A percentile compares a stretch with the other conserved stretches of the same genome.
These are phyloP conservation scores for Alternaria metachromatica DNA, from an alignment of 2,329 filamentous ascomycete genomes.

Conservation along the genomic window DNA sequence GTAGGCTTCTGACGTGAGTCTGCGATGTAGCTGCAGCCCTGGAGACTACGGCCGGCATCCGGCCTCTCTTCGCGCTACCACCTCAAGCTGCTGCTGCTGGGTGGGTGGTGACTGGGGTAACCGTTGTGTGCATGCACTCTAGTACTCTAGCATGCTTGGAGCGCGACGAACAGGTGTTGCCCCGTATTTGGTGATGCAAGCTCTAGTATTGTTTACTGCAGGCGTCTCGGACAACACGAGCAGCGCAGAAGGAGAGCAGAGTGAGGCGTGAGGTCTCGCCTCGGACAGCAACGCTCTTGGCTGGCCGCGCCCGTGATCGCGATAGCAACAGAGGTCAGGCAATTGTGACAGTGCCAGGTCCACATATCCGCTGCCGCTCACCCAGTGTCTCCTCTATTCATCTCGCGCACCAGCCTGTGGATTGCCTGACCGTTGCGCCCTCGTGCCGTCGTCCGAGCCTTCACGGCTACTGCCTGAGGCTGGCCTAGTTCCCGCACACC, in stretches of 20 bases:
- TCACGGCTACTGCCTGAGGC: constrained; percentile 18
- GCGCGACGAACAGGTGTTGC: constrained; percentile 12
- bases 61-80: constrained; percentile 6
- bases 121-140: constrained; percentile 7
- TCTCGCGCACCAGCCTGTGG: not conserved
- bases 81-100: not conserved
- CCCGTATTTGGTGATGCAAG: constrained; percentile 5
- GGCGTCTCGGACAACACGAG: not conserved
- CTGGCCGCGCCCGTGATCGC: not conserved
- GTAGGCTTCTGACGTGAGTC: not conserved
- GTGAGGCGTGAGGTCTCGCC: constrained; percentile 1
- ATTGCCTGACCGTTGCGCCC: not conserved
- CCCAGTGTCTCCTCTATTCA: not conserved
- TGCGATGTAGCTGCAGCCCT: not conserved
- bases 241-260: not conserved
- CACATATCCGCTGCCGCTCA: not conserved
- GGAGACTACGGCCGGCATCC: constrained; percentile 6
- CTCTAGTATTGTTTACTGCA: constrained; percentile 1
- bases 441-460: constrained; percentile 4
- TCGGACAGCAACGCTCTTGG: not conserved
- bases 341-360: not conserved
- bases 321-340: not conserved
- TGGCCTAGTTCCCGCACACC: constrained; percentile 28
- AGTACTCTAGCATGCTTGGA: constrained; percentile 8
- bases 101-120: constrained; percentile 1